phyloP scores from a whole-genome alignment of 176 grass and related monocot species.

The Zoysia japonica region DNA sequence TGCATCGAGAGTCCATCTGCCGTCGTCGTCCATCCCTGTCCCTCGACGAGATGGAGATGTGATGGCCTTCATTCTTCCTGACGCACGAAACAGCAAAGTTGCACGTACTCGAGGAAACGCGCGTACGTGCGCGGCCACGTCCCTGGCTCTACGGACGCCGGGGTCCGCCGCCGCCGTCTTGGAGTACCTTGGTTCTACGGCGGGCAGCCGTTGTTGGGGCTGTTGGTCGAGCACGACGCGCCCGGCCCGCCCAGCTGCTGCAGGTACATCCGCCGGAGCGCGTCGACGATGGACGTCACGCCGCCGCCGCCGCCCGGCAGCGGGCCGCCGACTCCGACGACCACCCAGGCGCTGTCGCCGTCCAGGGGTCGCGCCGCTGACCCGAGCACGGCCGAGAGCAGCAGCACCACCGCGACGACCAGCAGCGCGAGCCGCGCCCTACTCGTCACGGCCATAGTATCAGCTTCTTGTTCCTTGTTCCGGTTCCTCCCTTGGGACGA shows the following conservation, averaged over 20 bases:
- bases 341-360: neutral
- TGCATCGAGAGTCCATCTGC: neutral
- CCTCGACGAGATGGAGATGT: neutral
- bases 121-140: too few relatives aligned
- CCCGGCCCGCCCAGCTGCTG: constrained; percentile 46
- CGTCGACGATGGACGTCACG: constrained; percentile 29
- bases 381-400: constrained; percentile 24
- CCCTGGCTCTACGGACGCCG: too few relatives aligned
- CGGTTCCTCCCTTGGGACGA: neutral
- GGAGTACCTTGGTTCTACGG: neutral
- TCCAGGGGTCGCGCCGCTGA: constrained; percentile 42
- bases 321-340: neutral
- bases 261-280: constrained; percentile 48
- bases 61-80: neutral
- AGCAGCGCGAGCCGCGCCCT: neutral
- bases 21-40: neutral
- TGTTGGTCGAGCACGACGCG: constrained; percentile 47
- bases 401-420: constrained; percentile 2
- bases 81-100: neutral
- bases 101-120: neutral
- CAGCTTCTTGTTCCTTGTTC: neutral
- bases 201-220: constrained; percentile 52
- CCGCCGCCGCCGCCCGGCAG: constrained; percentile 10
- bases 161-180: too few relatives aligned
- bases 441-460: neutral